These are phyloP conservation scores for Penicillium crystallinum DNA, from an alignment of 495 filamentous ascomycete species.

Conservation along the genomic window DNA sequence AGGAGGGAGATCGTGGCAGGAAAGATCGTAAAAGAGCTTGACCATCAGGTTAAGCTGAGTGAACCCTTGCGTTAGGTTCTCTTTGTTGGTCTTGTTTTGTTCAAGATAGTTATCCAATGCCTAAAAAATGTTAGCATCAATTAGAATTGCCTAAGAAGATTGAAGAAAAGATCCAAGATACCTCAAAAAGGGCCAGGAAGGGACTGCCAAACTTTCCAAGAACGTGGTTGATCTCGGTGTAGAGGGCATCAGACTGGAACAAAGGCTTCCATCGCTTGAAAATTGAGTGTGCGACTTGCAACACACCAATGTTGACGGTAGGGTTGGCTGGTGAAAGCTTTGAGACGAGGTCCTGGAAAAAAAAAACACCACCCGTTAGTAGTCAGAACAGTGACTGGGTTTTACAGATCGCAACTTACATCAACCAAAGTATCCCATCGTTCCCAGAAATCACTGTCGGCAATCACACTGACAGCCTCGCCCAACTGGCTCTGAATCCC, in stretches of 20 bases:
- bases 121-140: constrained; percentile 34
- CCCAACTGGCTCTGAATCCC: constrained; percentile 89
- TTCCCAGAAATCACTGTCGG: constrained; percentile 95
- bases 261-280: constrained; percentile 94
- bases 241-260: constrained; percentile 85
- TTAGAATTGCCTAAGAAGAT: background rate
- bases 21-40: constrained; percentile 91
- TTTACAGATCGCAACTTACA: constrained; percentile 36
- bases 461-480: constrained; percentile 93
- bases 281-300: constrained; percentile 96
- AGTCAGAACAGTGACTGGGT: background rate
- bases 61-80: constrained; percentile 66
- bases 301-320: constrained; percentile 81
- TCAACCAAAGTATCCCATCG: constrained; percentile 90
- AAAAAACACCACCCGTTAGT: background rate
- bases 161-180: constrained; percentile 29
- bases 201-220: constrained; percentile 73
- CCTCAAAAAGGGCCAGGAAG: constrained; percentile 72
- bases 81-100: constrained; percentile 67
- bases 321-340: constrained; percentile 73
- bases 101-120: constrained; percentile 73
- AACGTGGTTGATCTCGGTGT: constrained; percentile 92
- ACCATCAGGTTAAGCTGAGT: constrained; percentile 78
- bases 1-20: constrained; percentile 91
- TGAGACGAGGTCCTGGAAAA: constrained; percentile 72